Evolutionary conservation across 805 yeast species (phyloP).

Genomic region (Millerozyma acaciae): DNA sequence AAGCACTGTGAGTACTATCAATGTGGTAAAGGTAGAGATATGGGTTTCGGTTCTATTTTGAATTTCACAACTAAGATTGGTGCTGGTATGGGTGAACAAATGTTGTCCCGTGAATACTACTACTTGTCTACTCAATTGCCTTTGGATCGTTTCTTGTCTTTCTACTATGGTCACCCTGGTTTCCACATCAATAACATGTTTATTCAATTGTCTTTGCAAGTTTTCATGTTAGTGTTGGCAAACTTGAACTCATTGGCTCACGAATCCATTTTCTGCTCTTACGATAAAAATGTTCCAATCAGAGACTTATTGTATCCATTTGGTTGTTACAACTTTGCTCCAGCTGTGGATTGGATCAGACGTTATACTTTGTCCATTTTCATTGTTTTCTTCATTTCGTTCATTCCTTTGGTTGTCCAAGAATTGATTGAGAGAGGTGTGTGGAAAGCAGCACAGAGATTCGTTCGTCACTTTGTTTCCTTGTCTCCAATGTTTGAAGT

Average conservation of each 20-base stretch:
- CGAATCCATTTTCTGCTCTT: slow-evolving; percentile 59
- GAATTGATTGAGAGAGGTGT: slow-evolving; percentile 74
- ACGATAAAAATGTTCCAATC: slow-evolving; percentile 53
- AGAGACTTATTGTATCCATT: slow-evolving; percentile 59
- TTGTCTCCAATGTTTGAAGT: slow-evolving; percentile 77
- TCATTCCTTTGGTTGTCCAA: slow-evolving; percentile 72
- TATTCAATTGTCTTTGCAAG: slow-evolving; percentile 57
- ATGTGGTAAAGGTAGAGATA: slow-evolving; percentile 84
- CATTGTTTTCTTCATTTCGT: slow-evolving; percentile 69
- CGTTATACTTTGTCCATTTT: slow-evolving; percentile 71
- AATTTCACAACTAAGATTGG: slow-evolving; percentile 83
- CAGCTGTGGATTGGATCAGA: slow-evolving; percentile 71
- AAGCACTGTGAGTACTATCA: slow-evolving; percentile 81
- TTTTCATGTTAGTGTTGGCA: slow-evolving; percentile 55
- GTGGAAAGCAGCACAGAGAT: slow-evolving; percentile 61
- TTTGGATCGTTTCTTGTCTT: slow-evolving; percentile 71
- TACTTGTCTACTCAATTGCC: slow-evolving; percentile 76
- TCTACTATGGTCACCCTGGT: slow-evolving; percentile 84
- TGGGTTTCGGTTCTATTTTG: slow-evolving; percentile 78
- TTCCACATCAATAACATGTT: slow-evolving; percentile 78
- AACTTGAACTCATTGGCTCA: slow-evolving; percentile 63
- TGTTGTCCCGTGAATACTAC: slow-evolving; percentile 77
- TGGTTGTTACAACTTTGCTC: slow-evolving; percentile 70
- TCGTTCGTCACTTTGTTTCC: slow-evolving; percentile 63
- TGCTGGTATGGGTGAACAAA: slow-evolving; percentile 89